Evolutionary conservation across 768 basidiomycete species (phyloP), one percentile per base, ranked within the genome.

Genomic region (Amanita muscaria): DNA sequence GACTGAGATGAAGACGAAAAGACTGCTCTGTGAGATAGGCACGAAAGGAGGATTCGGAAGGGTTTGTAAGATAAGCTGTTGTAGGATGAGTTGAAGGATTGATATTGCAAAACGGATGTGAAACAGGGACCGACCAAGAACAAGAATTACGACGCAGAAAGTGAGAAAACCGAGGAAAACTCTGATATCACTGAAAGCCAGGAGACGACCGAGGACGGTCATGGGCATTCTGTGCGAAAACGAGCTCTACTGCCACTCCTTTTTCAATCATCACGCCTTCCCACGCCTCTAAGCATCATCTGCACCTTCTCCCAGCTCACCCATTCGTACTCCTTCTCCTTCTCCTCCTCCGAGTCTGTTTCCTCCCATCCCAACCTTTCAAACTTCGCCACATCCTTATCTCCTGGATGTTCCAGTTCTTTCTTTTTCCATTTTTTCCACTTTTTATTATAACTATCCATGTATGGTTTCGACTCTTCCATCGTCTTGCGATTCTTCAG

Each of bases 1-100:
- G 83, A 49, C 80, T 88, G 49, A 97, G 76, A 62, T 97, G 92
- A 44, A 88, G 87, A 42, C 93, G 88, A 62, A 99, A 97, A 19
- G 91, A 93, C 58, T 88, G 88, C 58, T 96, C 92, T n/a, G 93
- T 98, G 53, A 98, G 81, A 66, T 89, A 93, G 15, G 90, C 73
- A 42, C 93, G 81, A 65, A 99, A 97, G 5, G 91, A 91, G 37
- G 81, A 81, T 64, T 97, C 92, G 45, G 84, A 80, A 18, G 94
- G 94, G 63, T 97, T 98, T 25, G 91, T 89, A 59, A 93, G 77
- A 69, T 91, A 91, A 38, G 93, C 94, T 97, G 68, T 36, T 40
- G 37, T 42, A 41, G 49, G 33, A 23, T 33, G 10, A 42, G 22
- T 30, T n/a, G n/a, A 50, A 27, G 34, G 36, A 38, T 32, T 46